Evolutionary conservation across 371 early-diverging fungal genomes (phyloP), one percentile per base, ranked within the genome.

Genomic region (Umbelopsis sp.): DNA sequence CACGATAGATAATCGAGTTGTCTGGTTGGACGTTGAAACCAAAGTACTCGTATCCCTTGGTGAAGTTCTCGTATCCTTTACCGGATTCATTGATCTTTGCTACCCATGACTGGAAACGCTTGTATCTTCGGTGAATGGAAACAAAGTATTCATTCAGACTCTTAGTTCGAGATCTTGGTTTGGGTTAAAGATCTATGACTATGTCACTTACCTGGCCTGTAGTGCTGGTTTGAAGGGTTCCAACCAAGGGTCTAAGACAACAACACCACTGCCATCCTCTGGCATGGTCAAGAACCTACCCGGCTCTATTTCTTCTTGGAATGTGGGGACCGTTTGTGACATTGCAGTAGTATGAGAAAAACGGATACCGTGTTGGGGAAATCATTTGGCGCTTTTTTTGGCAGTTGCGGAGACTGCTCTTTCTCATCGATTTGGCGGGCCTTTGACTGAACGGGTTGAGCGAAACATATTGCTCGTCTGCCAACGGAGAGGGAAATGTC

Each of bases 51-150:
- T 93, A 93, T 22, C 93, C 93, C 38, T 86, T 84, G 6, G 93
- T 86, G 72, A 95, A 95, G 44, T 80, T 78, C 41, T 95, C 96
- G 67, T 92, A 86, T 29, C 97, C 92, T 67, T 92, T 92, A 66
- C 91, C 91, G 37, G 76, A 65, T 24, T 77, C 48, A 32, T 90
- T 88, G 44, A 97, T 92, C 41, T 75, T 81, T 14, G 85, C 70
- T 44, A 87, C 71, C 92, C 93, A 93, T 2, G 85, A 76, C 69
- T 85, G 73, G 75, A 81, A 92, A 16, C 68, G 74, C n/a, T 78
- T 65, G 66, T 84, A 82, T 79, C 89, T 89, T 69, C 25, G 12
- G 18, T 29, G 29, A 57, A 16, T 0, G 3, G 3, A 57, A 29
- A 29, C 14, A 12, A 48, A 48, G 16, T 7, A 16, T n/a, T 16